Percentiles rank a stretch among this genome's conserved stretches.
phyloP scores from a whole-genome alignment of 2,329 filamentous ascomycete genomes.

The Akanthomyces uredinophilus region DNA sequence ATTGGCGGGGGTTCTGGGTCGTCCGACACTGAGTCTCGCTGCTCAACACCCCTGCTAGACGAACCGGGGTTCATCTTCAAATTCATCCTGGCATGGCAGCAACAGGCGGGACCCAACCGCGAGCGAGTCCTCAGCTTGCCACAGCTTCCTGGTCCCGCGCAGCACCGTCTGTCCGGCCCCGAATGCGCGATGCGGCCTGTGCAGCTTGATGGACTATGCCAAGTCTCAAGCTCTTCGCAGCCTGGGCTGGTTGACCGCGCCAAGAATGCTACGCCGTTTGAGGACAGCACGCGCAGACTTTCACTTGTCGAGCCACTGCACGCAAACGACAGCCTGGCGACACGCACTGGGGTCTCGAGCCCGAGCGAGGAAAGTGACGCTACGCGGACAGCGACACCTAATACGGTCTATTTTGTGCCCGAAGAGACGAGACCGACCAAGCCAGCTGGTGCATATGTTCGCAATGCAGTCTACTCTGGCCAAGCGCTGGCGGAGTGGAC shows the following conservation, averaged over 20 bases:
- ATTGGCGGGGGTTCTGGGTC: conserved; percentile 30
- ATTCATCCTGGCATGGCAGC: conserved; percentile 65
- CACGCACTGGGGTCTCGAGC: conserved; percentile 19
- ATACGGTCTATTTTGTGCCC: conserved; percentile 4
- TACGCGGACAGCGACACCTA: conserved; percentile 13
- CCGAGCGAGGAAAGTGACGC: conserved; percentile 19
- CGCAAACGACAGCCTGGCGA: conserved; percentile 18
- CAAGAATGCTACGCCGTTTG: conserved; percentile 39
- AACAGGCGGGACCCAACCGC: conserved; percentile 48
- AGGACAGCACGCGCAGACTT: conserved; percentile 23
- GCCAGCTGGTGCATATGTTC: conserved; percentile 40
- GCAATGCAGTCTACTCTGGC: conserved; percentile 58
- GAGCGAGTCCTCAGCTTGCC: conserved; percentile 63
- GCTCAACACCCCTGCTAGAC: conserved; percentile 50
- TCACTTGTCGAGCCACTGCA: conserved; percentile 16
- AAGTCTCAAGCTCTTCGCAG: conserved; percentile 37
- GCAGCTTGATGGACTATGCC: conserved; percentile 23
- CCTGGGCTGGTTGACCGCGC: conserved; percentile 5
- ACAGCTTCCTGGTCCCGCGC: conserved; percentile 64
- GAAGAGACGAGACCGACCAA: conserved; percentile 36
- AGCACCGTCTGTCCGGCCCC: conserved; percentile 49
- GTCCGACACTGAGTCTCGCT: conserved; percentile 49
- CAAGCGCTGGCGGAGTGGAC: conserved; percentile 75
- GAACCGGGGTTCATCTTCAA: conserved; percentile 63
- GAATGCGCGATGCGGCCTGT: conserved; percentile 29